Percentiles rank a stretch among this genome's conserved stretches.
These are phyloP conservation scores for Blastobotrys persicus DNA, from an alignment of 1,139 yeast genomes.

Conservation along the genomic window DNA sequence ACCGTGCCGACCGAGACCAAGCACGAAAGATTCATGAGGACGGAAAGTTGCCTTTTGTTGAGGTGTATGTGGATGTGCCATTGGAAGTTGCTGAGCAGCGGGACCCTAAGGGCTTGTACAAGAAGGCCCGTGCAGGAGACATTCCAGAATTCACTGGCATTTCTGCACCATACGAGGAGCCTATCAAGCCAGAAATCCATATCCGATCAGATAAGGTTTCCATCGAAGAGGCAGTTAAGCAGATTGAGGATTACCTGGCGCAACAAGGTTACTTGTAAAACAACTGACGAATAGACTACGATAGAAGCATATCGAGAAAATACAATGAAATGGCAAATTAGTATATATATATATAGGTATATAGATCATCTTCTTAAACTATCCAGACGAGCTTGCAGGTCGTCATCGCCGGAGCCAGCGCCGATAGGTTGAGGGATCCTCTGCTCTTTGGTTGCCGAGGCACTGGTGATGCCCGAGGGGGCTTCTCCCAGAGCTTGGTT, in stretches of 20 bases:
- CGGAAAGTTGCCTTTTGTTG: constrained; percentile 76
- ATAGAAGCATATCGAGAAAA: background rate
- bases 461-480: constrained; percentile 51
- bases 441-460: constrained; percentile 35
- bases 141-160: constrained; percentile 95
- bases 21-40: constrained; percentile 83
- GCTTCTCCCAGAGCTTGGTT: constrained; percentile 63
- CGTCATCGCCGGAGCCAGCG: constrained; percentile 63
- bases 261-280: constrained; percentile 21
- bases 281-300: background rate
- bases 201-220: constrained; percentile 67
- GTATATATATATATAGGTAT: background rate
- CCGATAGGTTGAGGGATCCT: constrained; percentile 54
- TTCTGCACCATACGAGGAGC: constrained; percentile 94
- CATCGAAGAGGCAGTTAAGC: constrained; percentile 76
- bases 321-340: background rate
- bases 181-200: constrained; percentile 78
- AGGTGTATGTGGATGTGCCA: constrained; percentile 90
- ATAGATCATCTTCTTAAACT: constrained; percentile 59
- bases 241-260: constrained; percentile 68
- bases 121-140: constrained; percentile 92
- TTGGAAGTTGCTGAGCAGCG: constrained; percentile 91
- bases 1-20: constrained; percentile 73
- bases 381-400: constrained; percentile 83
- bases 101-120: constrained; percentile 95